A percentile compares a stretch with the other conserved stretches of the same genome.
Conservation (phyloP, 2,329 filamentous ascomycete species). For the Hypocrella siamensis region DNA sequence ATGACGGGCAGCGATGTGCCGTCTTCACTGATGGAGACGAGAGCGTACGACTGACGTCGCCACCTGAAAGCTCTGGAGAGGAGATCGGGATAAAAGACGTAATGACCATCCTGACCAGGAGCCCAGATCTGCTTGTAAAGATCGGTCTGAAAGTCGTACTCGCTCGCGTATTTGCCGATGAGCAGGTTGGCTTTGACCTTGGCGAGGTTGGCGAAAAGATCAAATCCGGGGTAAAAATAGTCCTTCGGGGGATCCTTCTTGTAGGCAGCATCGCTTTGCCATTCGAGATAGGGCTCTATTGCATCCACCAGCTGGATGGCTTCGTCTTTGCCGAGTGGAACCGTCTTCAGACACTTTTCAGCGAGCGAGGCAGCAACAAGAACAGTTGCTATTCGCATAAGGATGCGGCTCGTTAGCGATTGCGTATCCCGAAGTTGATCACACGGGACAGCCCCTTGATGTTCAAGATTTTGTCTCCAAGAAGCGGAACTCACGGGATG, state of each 20-base stretch:
- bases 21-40: slow-evolving; percentile 25
- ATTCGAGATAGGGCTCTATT: slow-evolving; percentile 26
- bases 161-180: slow-evolving; percentile 27
- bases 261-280: slow-evolving; percentile 31
- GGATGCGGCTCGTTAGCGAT: no score
- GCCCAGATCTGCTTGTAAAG: slow-evolving; percentile 33
- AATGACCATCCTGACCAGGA: slow-evolving; percentile 48
- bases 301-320: slow-evolving; percentile 20
- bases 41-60: slow-evolving; percentile 9
- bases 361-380: slow-evolving; percentile 20
- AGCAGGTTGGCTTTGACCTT: slow-evolving; percentile 25
- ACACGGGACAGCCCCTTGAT: no score
- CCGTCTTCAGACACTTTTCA: slow-evolving; percentile 20
- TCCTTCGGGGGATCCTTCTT: slow-evolving; percentile 33
- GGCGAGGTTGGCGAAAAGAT: slow-evolving; percentile 29
- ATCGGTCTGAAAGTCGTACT: slow-evolving; percentile 38
- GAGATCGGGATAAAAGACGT: slow-evolving; percentile 15
- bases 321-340: slow-evolving; percentile 19
- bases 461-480: no score
- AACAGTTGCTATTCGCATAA: no score
- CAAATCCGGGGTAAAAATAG: slow-evolving; percentile 31
- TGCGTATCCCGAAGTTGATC: no score
- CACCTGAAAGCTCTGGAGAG: slow-evolving; percentile 5
- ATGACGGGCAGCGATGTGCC: slow-evolving; percentile 8
- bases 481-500: neutral